Percentiles rank a stretch among this genome's conserved stretches.
Evolutionary conservation across 2,329 filamentous ascomycete genomes (phyloP).

Genomic region (Claviceps arundinis): DNA sequence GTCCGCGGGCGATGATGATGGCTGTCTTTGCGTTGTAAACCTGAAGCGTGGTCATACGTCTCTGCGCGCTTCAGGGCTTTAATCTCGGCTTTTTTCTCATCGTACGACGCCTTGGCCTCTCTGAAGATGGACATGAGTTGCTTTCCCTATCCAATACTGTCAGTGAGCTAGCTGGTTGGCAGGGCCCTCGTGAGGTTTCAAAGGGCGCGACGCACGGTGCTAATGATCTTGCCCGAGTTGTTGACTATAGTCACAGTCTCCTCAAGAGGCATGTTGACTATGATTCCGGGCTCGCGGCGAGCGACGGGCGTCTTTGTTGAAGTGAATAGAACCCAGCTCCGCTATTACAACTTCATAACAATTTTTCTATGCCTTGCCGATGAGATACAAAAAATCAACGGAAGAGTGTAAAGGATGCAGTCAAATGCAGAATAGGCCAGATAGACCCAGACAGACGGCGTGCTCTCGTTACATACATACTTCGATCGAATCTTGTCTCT

Average conservation of each 20-base stretch:
- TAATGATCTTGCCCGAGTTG: constrained; percentile 80
- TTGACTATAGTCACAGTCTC: constrained; percentile 86
- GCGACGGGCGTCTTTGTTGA: neutral
- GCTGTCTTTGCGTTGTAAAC: constrained; percentile 3
- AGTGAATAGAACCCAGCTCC: neutral
- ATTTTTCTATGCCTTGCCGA: no score
- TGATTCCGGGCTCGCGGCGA: neutral
- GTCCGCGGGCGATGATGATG: constrained; percentile 1
- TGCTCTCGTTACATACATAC: no score
- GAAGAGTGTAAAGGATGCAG: no score
- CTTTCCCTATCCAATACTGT: constrained; percentile 50
- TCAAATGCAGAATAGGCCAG: no score
- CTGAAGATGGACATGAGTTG: constrained; percentile 84
- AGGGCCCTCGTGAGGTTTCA: neutral
- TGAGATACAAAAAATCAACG: no score
- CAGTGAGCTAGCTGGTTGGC: neutral
- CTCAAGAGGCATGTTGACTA: constrained; percentile 26
- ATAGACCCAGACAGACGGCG: no score
- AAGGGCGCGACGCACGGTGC: constrained; percentile 50
- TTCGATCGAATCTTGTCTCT: no score
- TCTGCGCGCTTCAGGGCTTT: constrained; percentile 52
- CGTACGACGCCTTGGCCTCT: constrained; percentile 78
- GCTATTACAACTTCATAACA: neutral
- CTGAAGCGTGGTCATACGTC: constrained; percentile 30
- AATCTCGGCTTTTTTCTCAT: constrained; percentile 74